These are phyloP conservation scores for Diospyros kaki DNA, from an alignment of 148 eudicot genomes.

Conservation along the genomic window DNA sequence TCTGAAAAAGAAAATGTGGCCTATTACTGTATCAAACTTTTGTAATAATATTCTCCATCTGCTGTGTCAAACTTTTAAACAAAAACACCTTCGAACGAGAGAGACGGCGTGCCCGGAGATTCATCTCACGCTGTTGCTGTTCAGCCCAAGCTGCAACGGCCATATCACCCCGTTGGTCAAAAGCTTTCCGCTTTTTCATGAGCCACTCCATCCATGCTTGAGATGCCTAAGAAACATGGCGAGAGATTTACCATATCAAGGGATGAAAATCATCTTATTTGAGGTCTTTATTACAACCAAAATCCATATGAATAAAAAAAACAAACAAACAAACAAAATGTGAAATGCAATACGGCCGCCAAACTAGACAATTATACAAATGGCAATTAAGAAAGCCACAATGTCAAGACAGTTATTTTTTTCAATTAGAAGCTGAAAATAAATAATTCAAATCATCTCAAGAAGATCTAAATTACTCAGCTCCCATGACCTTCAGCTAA, in stretches of 20 bases:
- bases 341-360: too few species aligned
- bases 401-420: neutral
- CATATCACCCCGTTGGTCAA: slow-evolving; percentile 96
- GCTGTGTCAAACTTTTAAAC: too few species aligned
- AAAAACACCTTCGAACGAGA: slow-evolving; percentile 74
- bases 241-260: neutral
- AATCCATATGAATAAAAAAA: too few species aligned
- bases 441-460: neutral
- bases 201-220: slow-evolving; percentile 99
- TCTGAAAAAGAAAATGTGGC: slow-evolving; percentile 27
- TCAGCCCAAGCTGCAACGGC: slow-evolving; percentile 99
- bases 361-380: too few species aligned
- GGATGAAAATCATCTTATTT: too few species aligned
- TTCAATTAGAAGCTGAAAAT: neutral
- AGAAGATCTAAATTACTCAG: neutral
- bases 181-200: slow-evolving; percentile 84
- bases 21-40: neutral
- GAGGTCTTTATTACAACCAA: too few species aligned
- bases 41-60: neutral
- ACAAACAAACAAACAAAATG: too few species aligned
- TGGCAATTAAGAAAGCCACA: neutral
- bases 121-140: slow-evolving; percentile 94
- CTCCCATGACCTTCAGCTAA: neutral
- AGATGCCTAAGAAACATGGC: slow-evolving; percentile 56
- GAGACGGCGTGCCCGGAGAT: slow-evolving; percentile 74